A percentile compares a stretch with the other conserved stretches of the same genome.
phyloP scores from a whole-genome alignment of 352 stramenopile genomes.

The Phytophthora pluvialis region DNA sequence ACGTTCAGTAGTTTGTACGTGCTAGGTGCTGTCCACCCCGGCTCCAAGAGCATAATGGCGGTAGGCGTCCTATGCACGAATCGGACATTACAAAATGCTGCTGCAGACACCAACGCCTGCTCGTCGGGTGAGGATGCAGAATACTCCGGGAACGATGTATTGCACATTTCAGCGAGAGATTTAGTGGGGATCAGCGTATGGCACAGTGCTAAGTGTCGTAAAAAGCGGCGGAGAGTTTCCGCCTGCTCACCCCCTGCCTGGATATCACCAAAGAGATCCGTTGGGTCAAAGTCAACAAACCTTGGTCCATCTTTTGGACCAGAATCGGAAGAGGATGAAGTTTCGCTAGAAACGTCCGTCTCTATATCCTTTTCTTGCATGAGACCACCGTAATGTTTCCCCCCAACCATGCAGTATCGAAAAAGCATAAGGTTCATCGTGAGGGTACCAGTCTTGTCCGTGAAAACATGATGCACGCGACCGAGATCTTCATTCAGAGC shows the following conservation, averaged over 20 bases:
- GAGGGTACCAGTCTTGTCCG: constrained; percentile 96
- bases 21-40: constrained; percentile 35
- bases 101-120: constrained; percentile 77
- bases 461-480: constrained; percentile 93
- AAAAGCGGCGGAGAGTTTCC: constrained; percentile 58
- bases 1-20: constrained; percentile 93
- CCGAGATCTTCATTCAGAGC: constrained; percentile 94
- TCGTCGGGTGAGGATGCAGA: constrained; percentile 86
- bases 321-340: not conserved
- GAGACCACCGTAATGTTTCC: constrained; percentile 91
- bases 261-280: constrained; percentile 68
- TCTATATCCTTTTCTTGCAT: constrained; percentile 64
- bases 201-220: constrained; percentile 81
- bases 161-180: constrained; percentile 73
- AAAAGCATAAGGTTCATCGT: constrained; percentile 98
- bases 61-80: constrained; percentile 78
- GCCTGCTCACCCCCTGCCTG: constrained; percentile 43
- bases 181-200: constrained; percentile 84
- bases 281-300: constrained; percentile 80
- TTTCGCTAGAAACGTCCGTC: constrained; percentile 13
- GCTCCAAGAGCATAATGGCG: constrained; percentile 61
- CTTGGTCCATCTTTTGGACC: constrained; percentile 13
- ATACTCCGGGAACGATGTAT: constrained; percentile 75
- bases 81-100: constrained; percentile 77
- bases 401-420: constrained; percentile 94